Conservation (phyloP, 2,329 filamentous ascomycete species). For the Calonectria naviculata region DNA sequence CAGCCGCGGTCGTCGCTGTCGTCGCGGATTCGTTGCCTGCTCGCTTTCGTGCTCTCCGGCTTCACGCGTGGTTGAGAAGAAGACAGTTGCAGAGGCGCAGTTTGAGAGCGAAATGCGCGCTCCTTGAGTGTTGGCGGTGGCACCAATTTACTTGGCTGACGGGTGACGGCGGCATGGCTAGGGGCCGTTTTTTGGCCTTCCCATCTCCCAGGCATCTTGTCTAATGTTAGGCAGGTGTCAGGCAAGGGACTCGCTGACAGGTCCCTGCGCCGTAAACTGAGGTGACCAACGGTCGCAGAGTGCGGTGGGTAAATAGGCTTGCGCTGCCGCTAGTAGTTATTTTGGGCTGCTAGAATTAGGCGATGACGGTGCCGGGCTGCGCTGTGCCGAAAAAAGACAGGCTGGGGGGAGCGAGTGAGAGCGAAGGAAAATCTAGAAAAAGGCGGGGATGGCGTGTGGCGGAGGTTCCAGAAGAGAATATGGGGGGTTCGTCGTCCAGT, state of each 20-base stretch:
- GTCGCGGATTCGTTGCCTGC: slow-evolving; percentile 9
- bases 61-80: slow-evolving; percentile 28
- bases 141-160: slow-evolving; percentile 31
- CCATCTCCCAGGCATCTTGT: slow-evolving; percentile 41
- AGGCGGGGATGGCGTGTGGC: background rate
- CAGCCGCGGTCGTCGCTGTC: slow-evolving; percentile 26
- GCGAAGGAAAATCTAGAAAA: background rate
- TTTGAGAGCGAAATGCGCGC: slow-evolving; percentile 37
- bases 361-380: background rate
- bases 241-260: slow-evolving; percentile 4
- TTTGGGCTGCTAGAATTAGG: slow-evolving; percentile 29
- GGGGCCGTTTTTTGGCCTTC: slow-evolving; percentile 36
- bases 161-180: slow-evolving; percentile 15
- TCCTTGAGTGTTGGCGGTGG: slow-evolving; percentile 42
- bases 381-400: slow-evolving; percentile 15
- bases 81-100: slow-evolving; percentile 25
- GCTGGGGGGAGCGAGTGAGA: slow-evolving; percentile 23
- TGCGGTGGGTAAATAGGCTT: slow-evolving; percentile 22
- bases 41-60: slow-evolving; percentile 23
- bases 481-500: background rate
- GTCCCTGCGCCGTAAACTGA: background rate
- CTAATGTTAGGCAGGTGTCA: slow-evolving; percentile 20
- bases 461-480: background rate
- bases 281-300: slow-evolving; percentile 2
- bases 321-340: slow-evolving; percentile 35